Base-by-base conservation (phyloP, 805 yeast species). In the Saccharomyces paradoxus region DNA sequence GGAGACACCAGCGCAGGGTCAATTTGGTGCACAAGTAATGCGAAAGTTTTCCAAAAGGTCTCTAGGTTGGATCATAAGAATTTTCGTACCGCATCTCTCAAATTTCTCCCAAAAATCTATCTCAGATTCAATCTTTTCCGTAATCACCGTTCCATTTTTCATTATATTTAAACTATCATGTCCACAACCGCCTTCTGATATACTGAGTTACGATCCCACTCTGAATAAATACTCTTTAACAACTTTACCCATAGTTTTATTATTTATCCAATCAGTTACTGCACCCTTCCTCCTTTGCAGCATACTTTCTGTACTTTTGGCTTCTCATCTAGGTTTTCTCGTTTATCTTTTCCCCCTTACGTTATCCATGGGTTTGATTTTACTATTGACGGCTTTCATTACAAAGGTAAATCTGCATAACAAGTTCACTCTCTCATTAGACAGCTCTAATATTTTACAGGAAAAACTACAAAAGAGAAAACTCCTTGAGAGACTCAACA, bases 111-210 rank as follows among this genome's bases (percentile, higher is more conserved):
- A 55, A 10, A 69, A 70, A 56, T 52, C 70, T 1, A 24, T 56
- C 0, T 30, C 61, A 4, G 70, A 70, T 50, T 65, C 62, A 47
- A 8, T 63, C 2, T 56, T 73, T 21, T 69, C 72, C 2, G 32
- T 73, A 0, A 21, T 69, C 2, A 70, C 73, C 12, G 58, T 69
- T 3, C 77, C 77, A 13, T 63, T 71, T 26, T 66, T 73, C 1
- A 54, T 74, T 2, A 9, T 71, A 1, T 57, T 74, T 4, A 64
- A 71, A 48, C 46, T 73, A 12, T 69, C 75, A 12, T 65, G 75
- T 41, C 79, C 79, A 1, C 63, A 62, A 48, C 58, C 62, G 37
- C 56, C 61, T 22, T 63, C 62, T 13, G 61, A 65, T n/a, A 50
- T 65, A 9, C 27, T 62, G 7, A 66, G 65, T 10, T 68, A 61